phyloP scores from a whole-genome alignment of 306 rosid genomes.

The Luffa acutangula region DNA sequence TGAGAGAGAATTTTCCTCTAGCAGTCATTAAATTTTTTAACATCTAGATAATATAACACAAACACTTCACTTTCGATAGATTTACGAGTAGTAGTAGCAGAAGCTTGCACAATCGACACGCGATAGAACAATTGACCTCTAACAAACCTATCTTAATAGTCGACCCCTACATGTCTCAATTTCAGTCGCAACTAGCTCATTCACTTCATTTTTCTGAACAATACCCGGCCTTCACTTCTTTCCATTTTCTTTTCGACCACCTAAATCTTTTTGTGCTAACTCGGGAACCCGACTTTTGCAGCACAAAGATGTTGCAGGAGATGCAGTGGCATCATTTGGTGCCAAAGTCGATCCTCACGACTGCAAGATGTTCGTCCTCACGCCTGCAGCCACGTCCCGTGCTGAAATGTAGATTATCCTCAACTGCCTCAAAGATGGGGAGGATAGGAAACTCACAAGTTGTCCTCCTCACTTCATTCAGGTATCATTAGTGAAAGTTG shows the following conservation, averaged over 20 bases:
- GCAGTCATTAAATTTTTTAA: background rate
- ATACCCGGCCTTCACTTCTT: background rate
- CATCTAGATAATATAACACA: background rate
- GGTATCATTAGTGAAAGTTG: background rate
- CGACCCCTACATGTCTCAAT: background rate
- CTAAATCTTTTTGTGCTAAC: background rate
- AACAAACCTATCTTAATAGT: background rate
- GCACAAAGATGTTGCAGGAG: slow-evolving; percentile 44
- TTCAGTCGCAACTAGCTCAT: background rate
- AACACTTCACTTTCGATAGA: background rate
- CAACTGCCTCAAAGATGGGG: background rate
- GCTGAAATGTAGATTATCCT: slow-evolving; percentile 4
- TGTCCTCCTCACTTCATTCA: background rate
- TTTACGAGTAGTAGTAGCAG: background rate
- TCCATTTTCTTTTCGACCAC: background rate
- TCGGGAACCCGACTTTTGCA: slow-evolving; percentile 23
- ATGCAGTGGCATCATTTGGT: slow-evolving; percentile 54
- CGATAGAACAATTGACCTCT: background rate
- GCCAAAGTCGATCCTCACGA: slow-evolving; percentile 56
- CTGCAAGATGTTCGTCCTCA: slow-evolving; percentile 41
- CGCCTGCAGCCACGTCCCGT: slow-evolving; percentile 21
- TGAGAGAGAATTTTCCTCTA: background rate
- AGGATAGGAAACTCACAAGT: background rate
- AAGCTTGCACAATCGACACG: background rate
- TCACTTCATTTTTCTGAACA: background rate